Evolutionary conservation across 2,329 filamentous ascomycete genomes (phyloP).

Genomic region (Pseudogymnoascus sp.): DNA sequence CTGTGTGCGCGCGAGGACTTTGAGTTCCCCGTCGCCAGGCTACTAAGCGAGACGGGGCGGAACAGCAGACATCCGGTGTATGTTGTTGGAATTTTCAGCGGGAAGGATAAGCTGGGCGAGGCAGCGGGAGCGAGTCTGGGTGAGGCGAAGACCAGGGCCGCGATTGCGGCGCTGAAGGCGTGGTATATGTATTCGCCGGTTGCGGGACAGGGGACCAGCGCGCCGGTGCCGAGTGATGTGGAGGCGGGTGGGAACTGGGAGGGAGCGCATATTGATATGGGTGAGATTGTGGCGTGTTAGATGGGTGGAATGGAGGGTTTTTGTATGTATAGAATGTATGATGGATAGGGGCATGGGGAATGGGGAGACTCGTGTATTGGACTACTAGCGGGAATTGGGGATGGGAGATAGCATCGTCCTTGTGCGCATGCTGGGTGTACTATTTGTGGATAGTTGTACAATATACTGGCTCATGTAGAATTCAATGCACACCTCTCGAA

Average conservation of each 20-base stretch:
- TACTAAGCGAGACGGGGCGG: slow-evolving; percentile 86
- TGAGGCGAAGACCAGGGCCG: slow-evolving; percentile 68
- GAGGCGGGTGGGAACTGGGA: slow-evolving; percentile 37
- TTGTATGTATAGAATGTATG: slow-evolving; percentile 11
- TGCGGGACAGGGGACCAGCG: slow-evolving; percentile 25
- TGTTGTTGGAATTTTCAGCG: slow-evolving; percentile 89
- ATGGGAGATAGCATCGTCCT: neutral
- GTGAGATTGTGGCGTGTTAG: slow-evolving; percentile 39
- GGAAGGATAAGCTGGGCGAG: slow-evolving; percentile 84
- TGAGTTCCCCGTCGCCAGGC: slow-evolving; percentile 73
- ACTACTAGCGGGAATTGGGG: slow-evolving; percentile 5
- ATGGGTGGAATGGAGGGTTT: slow-evolving; percentile 6
- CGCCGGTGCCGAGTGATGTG: slow-evolving; percentile 42
- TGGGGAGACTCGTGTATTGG: neutral
- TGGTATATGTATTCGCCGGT: slow-evolving; percentile 93
- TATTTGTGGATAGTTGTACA: slow-evolving; percentile 22
- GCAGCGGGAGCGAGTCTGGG: slow-evolving; percentile 71
- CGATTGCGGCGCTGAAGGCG: slow-evolving; percentile 76
- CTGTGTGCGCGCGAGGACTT: slow-evolving; percentile 87
- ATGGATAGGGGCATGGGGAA: slow-evolving; percentile 8
- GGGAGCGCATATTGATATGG: slow-evolving; percentile 48
- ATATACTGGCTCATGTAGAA: slow-evolving; percentile 19
- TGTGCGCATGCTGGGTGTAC: slow-evolving; percentile 14
- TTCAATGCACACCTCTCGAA: slow-evolving; percentile 18
- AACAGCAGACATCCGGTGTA: slow-evolving; percentile 79